These are phyloP conservation scores for Fagopyrum esculentum DNA, from an alignment of 148 eudicot species.

Conservation along the genomic window DNA sequence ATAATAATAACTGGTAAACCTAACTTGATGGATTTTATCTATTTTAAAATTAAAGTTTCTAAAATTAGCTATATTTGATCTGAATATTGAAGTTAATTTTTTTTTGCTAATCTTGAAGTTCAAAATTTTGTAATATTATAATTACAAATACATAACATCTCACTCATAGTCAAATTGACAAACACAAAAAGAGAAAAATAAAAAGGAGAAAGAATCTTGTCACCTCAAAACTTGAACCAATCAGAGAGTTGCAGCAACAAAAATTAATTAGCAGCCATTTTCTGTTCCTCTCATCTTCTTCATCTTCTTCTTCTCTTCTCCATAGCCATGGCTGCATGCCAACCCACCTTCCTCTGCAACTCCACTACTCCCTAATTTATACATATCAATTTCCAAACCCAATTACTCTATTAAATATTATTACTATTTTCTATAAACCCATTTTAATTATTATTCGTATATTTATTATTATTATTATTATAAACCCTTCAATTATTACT, in stretches of 20 bases:
- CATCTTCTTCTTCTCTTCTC: neutral
- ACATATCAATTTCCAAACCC: neutral
- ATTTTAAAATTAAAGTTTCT: too few species aligned
- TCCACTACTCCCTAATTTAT: too few species aligned
- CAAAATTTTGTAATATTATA: too few species aligned
- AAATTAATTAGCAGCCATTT: neutral
- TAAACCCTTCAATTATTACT: constrained; percentile 9
- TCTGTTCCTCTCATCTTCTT: neutral
- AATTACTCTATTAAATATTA: neutral
- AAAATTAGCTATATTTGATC: too few species aligned
- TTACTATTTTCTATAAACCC: neutral
- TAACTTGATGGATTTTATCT: too few species aligned
- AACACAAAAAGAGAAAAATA: neutral
- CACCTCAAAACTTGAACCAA: neutral
- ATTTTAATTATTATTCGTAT: neutral
- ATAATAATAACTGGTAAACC: too few species aligned
- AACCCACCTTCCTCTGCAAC: neutral
- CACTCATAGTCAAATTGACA: too few species aligned
- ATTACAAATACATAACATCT: too few species aligned
- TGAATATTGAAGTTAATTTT: too few species aligned
- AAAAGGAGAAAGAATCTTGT: neutral
- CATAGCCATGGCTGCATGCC: neutral
- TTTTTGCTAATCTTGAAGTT: too few species aligned
- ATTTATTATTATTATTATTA: neutral
- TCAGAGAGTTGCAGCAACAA: neutral